Base-by-base conservation (phyloP, 345 rosid species). In the Firmiana major region DNA sequence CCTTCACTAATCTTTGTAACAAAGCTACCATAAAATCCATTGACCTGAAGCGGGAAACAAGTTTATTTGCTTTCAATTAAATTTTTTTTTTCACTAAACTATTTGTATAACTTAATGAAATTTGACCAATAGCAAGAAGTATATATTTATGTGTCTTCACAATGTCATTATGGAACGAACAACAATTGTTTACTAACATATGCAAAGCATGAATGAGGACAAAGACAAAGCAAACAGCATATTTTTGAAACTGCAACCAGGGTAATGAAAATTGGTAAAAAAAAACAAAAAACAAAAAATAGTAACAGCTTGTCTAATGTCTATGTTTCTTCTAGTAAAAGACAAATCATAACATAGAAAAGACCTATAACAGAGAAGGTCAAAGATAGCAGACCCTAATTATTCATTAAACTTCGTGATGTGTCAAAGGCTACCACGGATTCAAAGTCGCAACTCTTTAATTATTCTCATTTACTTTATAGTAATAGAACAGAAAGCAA, bases 21-120 rank as follows among this genome's bases (percentile, higher is more conserved):
- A 96, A 87, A 17, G 87, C 85, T 60, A 68, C 88, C 13, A 84
- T 73, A 78, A 96, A 96, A 79, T 96, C 93, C 86, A 96, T 70
- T 43, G 97, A 89, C 71, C 99, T 96, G 83, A 59, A 38, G 22
- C 34, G 54, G 16, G 46, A 71, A 75, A 71, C 42, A 38, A 43
- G 22, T 38, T 54, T 26, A 53, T 21, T 62, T 76, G 54, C 3
- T 26, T 46, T 42, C n/a, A 24, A 63, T 48, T 42, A 1, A 63
- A 43, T 13, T 13, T 13, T 26, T 62, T 51, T 55, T 5, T 0
- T 2, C 9, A 17, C n/a, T n/a, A 17, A 51, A 15, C n/a, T 15
- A 51, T 51, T 51, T 4, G n/a, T 4, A 51, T 17, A 16, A 16
- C n/a, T 45, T 51, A 16, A 31, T 57, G 53, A 45, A 46, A 48